A percentile compares a stretch with the other conserved stretches of the same genome.
Conservation (phyloP, 2,329 filamentous ascomycete genomes). For the Ascocoryne sarcoides region DNA sequence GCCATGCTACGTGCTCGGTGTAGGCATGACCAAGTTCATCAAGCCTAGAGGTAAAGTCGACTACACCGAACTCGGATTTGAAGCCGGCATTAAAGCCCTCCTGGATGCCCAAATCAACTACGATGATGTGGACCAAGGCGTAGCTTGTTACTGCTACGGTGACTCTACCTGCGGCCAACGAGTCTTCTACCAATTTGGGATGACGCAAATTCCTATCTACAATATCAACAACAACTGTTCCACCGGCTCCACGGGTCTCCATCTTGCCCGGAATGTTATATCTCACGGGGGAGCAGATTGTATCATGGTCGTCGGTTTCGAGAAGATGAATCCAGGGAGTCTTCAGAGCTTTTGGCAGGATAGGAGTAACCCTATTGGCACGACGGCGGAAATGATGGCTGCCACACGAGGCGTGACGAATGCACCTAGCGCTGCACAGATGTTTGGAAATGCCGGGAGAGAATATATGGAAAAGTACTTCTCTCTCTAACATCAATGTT, state of each 20-base stretch:
- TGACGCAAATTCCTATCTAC: constrained; percentile 92
- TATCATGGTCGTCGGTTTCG: constrained; percentile 86
- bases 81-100: constrained; percentile 52
- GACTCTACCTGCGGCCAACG: constrained; percentile 92
- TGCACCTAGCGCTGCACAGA: constrained; percentile 77
- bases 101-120: constrained; percentile 82
- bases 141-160: constrained; percentile 98
- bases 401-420: constrained; percentile 73
- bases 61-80: constrained; percentile 89
- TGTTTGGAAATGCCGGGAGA: constrained; percentile 88
- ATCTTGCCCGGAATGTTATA: constrained; percentile 74
- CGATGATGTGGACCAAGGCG: constrained; percentile 88
- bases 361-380: constrained; percentile 68
- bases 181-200: constrained; percentile 97
- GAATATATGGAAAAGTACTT: constrained; percentile 90
- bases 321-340: constrained; percentile 96
- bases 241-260: constrained; percentile 84
- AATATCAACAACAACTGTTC: constrained; percentile 99
- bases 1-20: constrained; percentile 74
- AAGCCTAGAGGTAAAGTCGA: constrained; percentile 91
- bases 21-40: constrained; percentile 99
- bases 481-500: too few species aligned
- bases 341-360: constrained; percentile 80
- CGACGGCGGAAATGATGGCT: constrained; percentile 68
- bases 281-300: constrained; percentile 76